Conservation (phyloP, 441 rosid species). For the Arabidopsis lyrata region DNA sequence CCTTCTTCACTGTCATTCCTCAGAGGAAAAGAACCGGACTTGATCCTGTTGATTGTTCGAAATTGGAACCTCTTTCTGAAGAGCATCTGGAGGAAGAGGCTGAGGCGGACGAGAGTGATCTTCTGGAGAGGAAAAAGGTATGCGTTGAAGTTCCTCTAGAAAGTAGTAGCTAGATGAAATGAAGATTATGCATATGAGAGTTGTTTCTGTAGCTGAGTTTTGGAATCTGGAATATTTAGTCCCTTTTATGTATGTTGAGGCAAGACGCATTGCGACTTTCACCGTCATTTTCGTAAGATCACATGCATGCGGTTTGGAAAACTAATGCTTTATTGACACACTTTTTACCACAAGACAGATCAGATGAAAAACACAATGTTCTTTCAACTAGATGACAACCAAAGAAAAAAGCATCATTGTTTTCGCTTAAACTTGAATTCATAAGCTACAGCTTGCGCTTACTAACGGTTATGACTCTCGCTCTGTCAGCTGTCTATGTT, state of each 20-base stretch:
- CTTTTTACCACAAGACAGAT: slow-evolving; percentile 10
- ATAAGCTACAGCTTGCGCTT: slow-evolving; percentile 29
- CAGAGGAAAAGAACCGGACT: slow-evolving; percentile 52
- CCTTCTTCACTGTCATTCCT: slow-evolving; percentile 91
- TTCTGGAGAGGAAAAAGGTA: slow-evolving; percentile 44
- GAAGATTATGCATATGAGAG: slow-evolving; percentile 17
- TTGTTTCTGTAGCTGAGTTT: slow-evolving; percentile 33
- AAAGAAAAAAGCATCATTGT: slow-evolving; percentile 31
- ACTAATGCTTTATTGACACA: slow-evolving; percentile 35
- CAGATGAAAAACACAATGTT: slow-evolving; percentile 27
- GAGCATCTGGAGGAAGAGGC: slow-evolving; percentile 36
- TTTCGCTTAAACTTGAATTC: slow-evolving; percentile 29
- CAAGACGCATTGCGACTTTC: slow-evolving; percentile 12
- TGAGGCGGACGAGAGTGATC: slow-evolving; percentile 13
- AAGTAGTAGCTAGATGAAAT: slow-evolving; percentile 36
- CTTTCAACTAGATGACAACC: slow-evolving; percentile 21
- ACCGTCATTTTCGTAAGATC: slow-evolving; percentile 14
- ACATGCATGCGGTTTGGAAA: slow-evolving; percentile 22
- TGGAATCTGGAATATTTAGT: slow-evolving; percentile 21
- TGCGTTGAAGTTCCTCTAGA: slow-evolving; percentile 43
- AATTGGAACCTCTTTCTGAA: slow-evolving; percentile 25
- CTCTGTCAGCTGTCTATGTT: slow-evolving; percentile 33
- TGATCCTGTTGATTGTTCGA: slow-evolving; percentile 36
- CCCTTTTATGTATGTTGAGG: slow-evolving; percentile 22
- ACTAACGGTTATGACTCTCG: slow-evolving; percentile 30